phyloP scores from a whole-genome alignment of 257 asterid genomes.

The Solanum chmielewskii region DNA sequence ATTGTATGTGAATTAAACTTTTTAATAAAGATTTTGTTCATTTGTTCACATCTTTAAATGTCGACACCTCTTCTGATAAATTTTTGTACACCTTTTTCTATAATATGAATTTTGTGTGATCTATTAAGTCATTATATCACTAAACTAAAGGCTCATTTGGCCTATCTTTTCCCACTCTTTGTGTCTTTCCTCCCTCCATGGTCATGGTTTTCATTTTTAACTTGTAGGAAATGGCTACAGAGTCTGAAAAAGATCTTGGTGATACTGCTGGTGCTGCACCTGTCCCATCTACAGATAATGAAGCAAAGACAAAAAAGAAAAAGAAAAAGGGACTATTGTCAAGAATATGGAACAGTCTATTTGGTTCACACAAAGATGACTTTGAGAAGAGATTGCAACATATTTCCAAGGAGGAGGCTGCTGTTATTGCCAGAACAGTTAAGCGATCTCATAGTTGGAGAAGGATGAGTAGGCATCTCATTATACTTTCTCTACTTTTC shows the following conservation, averaged over 20 bases:
- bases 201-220: not conserved
- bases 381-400: conserved; percentile 83
- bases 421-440: conserved; percentile 49
- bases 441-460: conserved; percentile 58
- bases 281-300: conserved; percentile 25
- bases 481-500: conserved; percentile 44
- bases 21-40: not conserved
- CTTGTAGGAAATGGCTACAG: conserved; percentile 51
- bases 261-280: conserved; percentile 18
- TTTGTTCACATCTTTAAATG: not conserved
- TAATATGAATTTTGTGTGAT: not conserved
- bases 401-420: conserved; percentile 83
- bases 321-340: conserved; percentile 66
- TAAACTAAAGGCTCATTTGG: not conserved
- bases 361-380: conserved; percentile 57
- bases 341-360: conserved; percentile 61
- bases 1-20: not conserved
- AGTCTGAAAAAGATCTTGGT: conserved; percentile 31
- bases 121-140: not conserved
- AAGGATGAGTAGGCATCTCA: conserved; percentile 46
- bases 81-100: not conserved
- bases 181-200: not conserved
- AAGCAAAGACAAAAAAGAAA: conserved; percentile 29
- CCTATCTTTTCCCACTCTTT: not conserved
- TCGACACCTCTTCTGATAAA: not conserved